phyloP scores from a whole-genome alignment of 331 rosid genomes.

The Cydonia oblonga region DNA sequence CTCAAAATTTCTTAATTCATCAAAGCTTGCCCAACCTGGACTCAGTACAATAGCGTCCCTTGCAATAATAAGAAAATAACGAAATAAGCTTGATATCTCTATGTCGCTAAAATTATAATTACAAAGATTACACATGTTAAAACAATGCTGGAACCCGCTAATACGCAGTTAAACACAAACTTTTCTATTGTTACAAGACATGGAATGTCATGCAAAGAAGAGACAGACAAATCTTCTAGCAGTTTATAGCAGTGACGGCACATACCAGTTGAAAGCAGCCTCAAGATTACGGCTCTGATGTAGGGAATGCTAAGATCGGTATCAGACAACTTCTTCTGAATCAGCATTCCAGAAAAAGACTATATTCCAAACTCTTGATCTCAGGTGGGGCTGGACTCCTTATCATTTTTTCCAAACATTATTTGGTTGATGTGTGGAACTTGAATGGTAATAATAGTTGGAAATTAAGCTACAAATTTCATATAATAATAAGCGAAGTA shows the following conservation, averaged over 20 bases:
- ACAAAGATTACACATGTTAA: no score
- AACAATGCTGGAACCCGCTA: no score
- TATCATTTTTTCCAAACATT: not conserved
- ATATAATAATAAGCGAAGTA: not conserved
- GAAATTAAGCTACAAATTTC: not conserved
- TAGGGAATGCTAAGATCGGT: constrained; percentile 21
- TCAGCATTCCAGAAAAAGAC: constrained; percentile 6
- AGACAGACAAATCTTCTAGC: no score
- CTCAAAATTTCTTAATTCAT: constrained; percentile 26
- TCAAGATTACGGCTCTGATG: constrained; percentile 6
- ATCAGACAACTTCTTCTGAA: constrained; percentile 15
- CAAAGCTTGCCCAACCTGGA: constrained; percentile 29
- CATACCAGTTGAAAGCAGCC: constrained; percentile 18
- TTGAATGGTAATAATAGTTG: not conserved
- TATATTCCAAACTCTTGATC: not conserved
- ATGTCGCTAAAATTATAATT: no score
- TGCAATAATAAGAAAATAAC: not conserved
- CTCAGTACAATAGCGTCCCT: constrained; percentile 21
- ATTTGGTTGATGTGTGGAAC: not conserved
- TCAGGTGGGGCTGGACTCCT: not conserved
- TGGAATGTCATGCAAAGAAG: no score
- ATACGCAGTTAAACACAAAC: no score
- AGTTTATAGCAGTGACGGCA: not conserved
- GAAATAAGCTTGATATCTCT: not conserved
- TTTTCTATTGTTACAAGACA: no score